A percentile compares a stretch with the other conserved stretches of the same genome.
Conservation (phyloP, 176 grass and related monocot genomes). For the Olyra latifolia region DNA sequence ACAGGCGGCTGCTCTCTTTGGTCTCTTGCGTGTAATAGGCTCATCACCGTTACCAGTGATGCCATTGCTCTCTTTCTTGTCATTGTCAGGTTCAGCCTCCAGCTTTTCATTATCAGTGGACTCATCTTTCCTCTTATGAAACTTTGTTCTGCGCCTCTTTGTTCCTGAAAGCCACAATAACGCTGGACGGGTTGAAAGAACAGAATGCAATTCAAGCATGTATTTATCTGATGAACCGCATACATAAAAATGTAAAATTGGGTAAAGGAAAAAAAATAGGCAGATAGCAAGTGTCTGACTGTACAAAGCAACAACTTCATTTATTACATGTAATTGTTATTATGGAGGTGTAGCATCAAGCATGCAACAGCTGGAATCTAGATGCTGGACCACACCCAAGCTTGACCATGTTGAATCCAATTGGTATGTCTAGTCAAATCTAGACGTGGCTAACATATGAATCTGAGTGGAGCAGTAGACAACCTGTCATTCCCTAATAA, state of each 20-base stretch:
- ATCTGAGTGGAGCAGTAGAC: not conserved
- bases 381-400: not conserved
- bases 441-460: not conserved
- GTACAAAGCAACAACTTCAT: not conserved
- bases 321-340: not conserved
- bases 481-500: not conserved
- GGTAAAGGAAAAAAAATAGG: not conserved
- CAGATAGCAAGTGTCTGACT: not conserved
- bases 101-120: not conserved
- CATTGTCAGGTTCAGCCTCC: conserved; percentile 17
- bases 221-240: not conserved
- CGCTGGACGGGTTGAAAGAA: not conserved
- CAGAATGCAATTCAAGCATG: conserved; percentile 12
- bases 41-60: conserved; percentile 28
- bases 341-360: no score
- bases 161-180: conserved; percentile 42
- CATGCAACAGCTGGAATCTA: not conserved
- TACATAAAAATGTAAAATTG: not conserved
- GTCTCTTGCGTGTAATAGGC: conserved; percentile 48
- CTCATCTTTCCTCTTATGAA: not conserved
- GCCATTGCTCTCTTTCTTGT: not conserved
- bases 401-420: not conserved
- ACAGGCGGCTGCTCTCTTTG: conserved; percentile 75
- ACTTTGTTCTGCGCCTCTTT: conserved; percentile 36
- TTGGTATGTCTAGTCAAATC: not conserved